Conservation (phyloP, 768 basidiomycete genomes). For the Tricholoma terreum region DNA sequence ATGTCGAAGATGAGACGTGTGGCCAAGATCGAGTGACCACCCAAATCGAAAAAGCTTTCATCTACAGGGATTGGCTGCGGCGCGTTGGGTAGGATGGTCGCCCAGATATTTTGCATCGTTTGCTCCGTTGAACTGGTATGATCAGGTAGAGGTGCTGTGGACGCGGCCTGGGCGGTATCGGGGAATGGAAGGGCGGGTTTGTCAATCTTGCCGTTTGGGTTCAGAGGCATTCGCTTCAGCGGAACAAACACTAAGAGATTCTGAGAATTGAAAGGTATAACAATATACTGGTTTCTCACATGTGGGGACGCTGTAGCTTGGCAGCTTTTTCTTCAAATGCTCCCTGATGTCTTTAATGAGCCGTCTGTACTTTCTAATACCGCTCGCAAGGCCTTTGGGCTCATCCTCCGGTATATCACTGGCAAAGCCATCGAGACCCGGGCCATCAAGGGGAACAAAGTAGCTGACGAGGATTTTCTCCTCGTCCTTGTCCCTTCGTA, state of each 20-base stretch:
- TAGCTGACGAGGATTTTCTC: conserved; percentile 98
- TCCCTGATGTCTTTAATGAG: conserved; percentile 94
- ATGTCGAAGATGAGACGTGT: conserved; percentile 97
- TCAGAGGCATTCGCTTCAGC: conserved; percentile 91
- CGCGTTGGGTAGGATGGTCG: conserved; percentile 72
- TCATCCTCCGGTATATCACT: conserved; percentile 62
- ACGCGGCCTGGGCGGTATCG: conserved; percentile 76
- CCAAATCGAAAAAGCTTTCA: conserved; percentile 97
- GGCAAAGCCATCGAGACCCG: conserved; percentile 62
- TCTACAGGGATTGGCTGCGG: conserved; percentile 78
- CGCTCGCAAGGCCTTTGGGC: conserved; percentile 60
- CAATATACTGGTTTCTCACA: conserved; percentile 44
- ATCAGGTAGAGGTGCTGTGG: conserved; percentile 32
- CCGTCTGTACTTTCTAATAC: conserved; percentile 79
- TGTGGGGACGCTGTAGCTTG: conserved; percentile 90
- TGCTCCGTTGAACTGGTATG: conserved; percentile 68
- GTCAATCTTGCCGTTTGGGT: conserved; percentile 99
- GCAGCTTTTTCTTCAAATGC: conserved; percentile 94
- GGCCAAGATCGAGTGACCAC: conserved; percentile 97
- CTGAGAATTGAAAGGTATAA: conserved; percentile 5
- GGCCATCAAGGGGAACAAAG: conserved; percentile 83
- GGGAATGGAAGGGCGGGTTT: conserved; percentile 98
- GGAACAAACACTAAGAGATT: conserved; percentile 83
- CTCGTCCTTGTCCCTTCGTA: conserved; percentile 96
- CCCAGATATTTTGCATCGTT: conserved; percentile 84